Conservation (phyloP, 106 monocot genomes). For the Acorus calamus region DNA sequence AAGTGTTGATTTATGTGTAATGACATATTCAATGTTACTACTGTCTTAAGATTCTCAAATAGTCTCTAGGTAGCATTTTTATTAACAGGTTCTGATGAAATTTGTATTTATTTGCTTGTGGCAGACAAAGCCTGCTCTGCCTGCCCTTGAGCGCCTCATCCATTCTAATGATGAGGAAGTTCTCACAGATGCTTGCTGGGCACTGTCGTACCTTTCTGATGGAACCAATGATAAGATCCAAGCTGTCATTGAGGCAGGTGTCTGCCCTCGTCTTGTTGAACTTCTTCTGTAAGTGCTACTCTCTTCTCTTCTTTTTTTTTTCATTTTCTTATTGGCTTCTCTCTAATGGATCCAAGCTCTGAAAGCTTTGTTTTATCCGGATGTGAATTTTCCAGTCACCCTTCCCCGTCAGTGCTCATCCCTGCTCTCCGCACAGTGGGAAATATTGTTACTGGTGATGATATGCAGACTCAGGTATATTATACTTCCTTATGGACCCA, state of each 20-base stretch:
- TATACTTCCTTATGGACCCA: background rate
- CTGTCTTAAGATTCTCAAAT: too few relatives aligned
- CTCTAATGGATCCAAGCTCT: background rate
- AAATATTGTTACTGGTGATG: conserved; percentile 14
- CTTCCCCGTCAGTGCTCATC: conserved; percentile 45
- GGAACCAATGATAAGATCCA: conserved; percentile 49
- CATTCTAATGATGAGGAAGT: conserved; percentile 52
- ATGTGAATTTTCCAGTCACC: conserved; percentile 20
- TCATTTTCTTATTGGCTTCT: background rate
- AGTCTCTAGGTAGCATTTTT: too few relatives aligned
- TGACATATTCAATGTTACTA: too few relatives aligned
- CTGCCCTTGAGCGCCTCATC: conserved; percentile 38
- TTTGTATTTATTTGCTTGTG: background rate
- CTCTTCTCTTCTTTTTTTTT: background rate
- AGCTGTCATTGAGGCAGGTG: conserved; percentile 41
- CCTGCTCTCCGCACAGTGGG: conserved; percentile 51
- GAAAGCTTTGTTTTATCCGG: background rate
- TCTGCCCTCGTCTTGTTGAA: conserved; percentile 36
- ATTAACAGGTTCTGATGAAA: too few relatives aligned
- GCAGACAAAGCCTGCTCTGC: conserved; percentile 44
- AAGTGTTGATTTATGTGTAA: too few relatives aligned
- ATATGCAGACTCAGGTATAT: conserved; percentile 49
- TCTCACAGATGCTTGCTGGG: conserved; percentile 51
- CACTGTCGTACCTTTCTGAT: conserved; percentile 42
- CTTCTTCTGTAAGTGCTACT: conserved; percentile 28